A percentile compares a stretch with the other conserved stretches of the same genome.
These are phyloP conservation scores for Ascocoryne sarcoides DNA, from an alignment of 2,329 filamentous ascomycete genomes.

Conservation along the genomic window DNA sequence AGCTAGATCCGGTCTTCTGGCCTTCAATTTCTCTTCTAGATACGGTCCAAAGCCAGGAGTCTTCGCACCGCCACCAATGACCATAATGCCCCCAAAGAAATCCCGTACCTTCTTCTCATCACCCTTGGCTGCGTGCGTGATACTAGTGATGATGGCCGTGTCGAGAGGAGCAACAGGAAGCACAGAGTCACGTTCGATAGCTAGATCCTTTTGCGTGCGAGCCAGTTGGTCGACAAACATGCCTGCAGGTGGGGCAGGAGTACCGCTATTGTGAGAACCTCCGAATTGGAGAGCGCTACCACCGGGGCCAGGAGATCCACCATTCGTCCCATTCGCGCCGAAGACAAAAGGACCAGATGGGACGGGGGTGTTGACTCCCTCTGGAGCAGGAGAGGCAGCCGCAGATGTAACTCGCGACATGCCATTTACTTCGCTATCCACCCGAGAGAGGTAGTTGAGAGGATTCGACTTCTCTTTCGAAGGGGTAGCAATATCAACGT, in stretches of 20 bases:
- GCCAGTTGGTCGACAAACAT: slow-evolving; percentile 34
- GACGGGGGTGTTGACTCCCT: slow-evolving; percentile 60
- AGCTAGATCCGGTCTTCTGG: slow-evolving; percentile 49
- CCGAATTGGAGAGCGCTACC: slow-evolving; percentile 13
- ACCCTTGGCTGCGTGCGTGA: slow-evolving; percentile 75
- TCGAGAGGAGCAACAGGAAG: slow-evolving; percentile 80
- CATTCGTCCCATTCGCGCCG: slow-evolving; percentile 31
- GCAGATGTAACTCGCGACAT: slow-evolving; percentile 74
- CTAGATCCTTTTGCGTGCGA: slow-evolving; percentile 37
- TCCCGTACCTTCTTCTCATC: slow-evolving; percentile 93
- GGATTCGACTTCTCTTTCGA: slow-evolving; percentile 56
- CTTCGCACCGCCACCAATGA: slow-evolving; percentile 74
- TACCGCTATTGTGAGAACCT: slow-evolving; percentile 42
- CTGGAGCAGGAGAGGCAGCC: slow-evolving; percentile 79
- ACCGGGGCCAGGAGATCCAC: slow-evolving; percentile 25
- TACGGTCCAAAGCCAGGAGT: slow-evolving; percentile 71
- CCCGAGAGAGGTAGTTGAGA: slow-evolving; percentile 61
- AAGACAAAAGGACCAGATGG: slow-evolving; percentile 47
- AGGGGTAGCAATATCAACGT: slow-evolving; percentile 47
- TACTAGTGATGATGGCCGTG: slow-evolving; percentile 79
- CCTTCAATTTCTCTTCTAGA: slow-evolving; percentile 73
- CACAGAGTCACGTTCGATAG: slow-evolving; percentile 67
- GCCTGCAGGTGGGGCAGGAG: slow-evolving; percentile 30
- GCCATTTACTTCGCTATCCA: slow-evolving; percentile 50
- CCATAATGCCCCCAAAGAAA: slow-evolving; percentile 82